phyloP scores from a whole-genome alignment of 2,329 filamentous ascomycete species.

The Trichoderma endophyticum region DNA sequence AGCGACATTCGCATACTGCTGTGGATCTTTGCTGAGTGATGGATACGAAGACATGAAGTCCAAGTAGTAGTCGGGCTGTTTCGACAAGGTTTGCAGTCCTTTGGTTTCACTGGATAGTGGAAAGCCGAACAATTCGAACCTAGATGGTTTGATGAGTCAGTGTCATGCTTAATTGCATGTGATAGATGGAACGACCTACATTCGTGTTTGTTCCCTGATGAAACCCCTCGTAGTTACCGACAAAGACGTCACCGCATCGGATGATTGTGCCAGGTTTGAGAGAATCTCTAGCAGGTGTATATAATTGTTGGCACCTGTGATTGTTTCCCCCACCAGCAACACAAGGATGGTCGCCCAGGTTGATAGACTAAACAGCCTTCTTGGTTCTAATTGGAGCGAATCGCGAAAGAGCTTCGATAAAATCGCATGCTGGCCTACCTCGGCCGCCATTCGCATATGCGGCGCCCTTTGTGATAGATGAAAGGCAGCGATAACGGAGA shows the following conservation, averaged over 20 bases:
- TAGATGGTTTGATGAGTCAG: neutral
- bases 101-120: conserved; percentile 7
- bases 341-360: conserved; percentile 5
- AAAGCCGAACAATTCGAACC: conserved; percentile 11
- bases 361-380: conserved; percentile 4
- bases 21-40: neutral
- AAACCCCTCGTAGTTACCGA: neutral
- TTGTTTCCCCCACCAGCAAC: conserved; percentile 3
- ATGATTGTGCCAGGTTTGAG: neutral
- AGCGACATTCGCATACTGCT: conserved; percentile 8
- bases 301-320: conserved; percentile 9
- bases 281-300: conserved; percentile 6
- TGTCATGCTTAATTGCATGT: neutral
- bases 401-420: conserved; percentile 9
- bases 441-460: conserved; percentile 11
- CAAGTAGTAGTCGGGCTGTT: conserved; percentile 3
- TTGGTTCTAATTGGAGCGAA: conserved; percentile 7
- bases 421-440: conserved; percentile 11
- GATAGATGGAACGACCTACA: neutral
- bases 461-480: conserved; percentile 6
- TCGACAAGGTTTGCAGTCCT: conserved; percentile 3
- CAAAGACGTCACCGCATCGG: neutral
- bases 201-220: conserved; percentile 8
- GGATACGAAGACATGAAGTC: conserved; percentile 12
- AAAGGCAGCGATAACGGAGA: conserved; percentile 11